phyloP scores from a whole-genome alignment of 1,284 basidiomycete species.

The Rhizoctonia solani region DNA sequence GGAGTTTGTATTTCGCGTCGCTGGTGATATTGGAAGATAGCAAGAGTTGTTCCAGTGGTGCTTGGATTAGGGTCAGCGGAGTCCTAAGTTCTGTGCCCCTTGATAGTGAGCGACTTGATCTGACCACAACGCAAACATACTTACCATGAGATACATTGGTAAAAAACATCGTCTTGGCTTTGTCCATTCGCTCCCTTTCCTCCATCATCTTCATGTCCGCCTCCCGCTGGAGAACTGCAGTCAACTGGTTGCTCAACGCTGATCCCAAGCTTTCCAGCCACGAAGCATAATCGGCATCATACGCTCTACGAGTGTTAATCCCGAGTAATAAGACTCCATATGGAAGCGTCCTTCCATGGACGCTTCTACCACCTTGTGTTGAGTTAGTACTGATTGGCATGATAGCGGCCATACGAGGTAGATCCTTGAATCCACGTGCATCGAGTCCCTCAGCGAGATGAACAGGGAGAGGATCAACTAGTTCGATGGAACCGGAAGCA shows the following conservation, averaged over 20 bases:
- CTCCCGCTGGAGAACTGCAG: conserved; percentile 34
- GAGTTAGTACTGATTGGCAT: conserved; percentile 1
- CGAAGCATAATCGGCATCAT: conserved; percentile 36
- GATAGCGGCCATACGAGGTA: not conserved
- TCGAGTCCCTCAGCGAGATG: not conserved
- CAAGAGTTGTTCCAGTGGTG: conserved; percentile 17
- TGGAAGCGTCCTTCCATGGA: not conserved
- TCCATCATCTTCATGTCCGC: conserved; percentile 32
- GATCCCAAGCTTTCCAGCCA: conserved; percentile 36
- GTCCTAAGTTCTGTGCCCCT: conserved; percentile 43
- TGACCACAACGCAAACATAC: no score
- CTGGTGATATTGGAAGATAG: conserved; percentile 20
- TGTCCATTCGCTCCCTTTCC: conserved; percentile 43
- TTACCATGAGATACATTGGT: conserved; percentile 41
- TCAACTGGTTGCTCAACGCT: conserved; percentile 34
- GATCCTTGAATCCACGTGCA: conserved; percentile 5
- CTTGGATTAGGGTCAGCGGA: conserved; percentile 44
- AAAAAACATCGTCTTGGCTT: conserved; percentile 46
- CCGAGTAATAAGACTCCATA: conserved; percentile 34
- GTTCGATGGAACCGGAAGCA: conserved; percentile 8
- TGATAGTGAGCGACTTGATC: not conserved
- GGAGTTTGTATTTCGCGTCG: conserved; percentile 40
- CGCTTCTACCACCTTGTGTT: not conserved
- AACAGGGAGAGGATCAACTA: conserved; percentile 18
- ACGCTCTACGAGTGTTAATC: conserved; percentile 35